These are phyloP conservation scores for Clarireedia sp. DNA, from an alignment of 2,329 filamentous ascomycete species.

Conservation along the genomic window DNA sequence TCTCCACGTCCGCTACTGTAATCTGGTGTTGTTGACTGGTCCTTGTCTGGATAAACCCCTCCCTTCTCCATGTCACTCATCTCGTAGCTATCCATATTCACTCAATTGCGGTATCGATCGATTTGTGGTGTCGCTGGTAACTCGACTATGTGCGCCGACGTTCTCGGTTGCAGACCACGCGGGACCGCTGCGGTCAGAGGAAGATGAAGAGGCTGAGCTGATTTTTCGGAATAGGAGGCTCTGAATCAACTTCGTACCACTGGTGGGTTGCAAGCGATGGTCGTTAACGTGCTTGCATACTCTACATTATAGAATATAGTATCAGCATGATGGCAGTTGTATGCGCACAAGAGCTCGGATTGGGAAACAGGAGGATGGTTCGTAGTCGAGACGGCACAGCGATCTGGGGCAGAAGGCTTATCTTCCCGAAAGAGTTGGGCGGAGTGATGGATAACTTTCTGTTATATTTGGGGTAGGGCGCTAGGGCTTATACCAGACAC, in stretches of 20 bases:
- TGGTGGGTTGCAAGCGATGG: background rate
- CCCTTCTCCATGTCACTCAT: constrained; percentile 14
- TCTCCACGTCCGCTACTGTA: constrained; percentile 17
- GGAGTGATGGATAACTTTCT: background rate
- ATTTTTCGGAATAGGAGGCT: background rate
- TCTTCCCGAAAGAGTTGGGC: background rate
- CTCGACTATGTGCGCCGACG: background rate
- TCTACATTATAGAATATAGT: constrained; percentile 1
- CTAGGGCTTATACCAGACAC: background rate
- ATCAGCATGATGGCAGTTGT: background rate
- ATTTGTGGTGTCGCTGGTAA: background rate
- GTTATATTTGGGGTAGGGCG: constrained; percentile 2
- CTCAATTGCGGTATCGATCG: background rate
- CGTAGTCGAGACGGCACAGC: background rate
- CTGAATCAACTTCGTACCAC: background rate
- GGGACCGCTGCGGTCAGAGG: background rate
- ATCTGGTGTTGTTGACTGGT: constrained; percentile 11
- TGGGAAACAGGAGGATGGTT: background rate
- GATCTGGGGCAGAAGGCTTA: constrained; percentile 3
- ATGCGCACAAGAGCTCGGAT: background rate
- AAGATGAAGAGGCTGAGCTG: background rate
- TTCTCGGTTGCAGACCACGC: background rate
- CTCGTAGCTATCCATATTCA: background rate
- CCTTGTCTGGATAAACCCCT: constrained; percentile 7
- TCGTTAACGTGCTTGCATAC: background rate